These are phyloP conservation scores for Cercospora sp. DNA, from an alignment of 2,329 filamentous ascomycete species.

Conservation along the genomic window DNA sequence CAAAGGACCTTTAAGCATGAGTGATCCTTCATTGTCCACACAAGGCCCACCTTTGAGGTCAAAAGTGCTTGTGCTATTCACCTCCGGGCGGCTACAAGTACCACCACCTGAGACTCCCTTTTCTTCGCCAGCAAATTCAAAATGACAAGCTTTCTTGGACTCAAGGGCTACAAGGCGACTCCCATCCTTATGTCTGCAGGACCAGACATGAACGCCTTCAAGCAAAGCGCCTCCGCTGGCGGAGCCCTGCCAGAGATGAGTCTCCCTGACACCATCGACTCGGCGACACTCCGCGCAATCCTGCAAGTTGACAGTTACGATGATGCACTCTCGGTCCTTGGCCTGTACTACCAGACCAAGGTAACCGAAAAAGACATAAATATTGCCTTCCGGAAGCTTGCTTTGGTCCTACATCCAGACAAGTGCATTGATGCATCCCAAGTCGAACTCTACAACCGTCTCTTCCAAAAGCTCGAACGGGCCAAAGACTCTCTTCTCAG, in stretches of 20 bases:
- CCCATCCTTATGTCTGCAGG: background rate
- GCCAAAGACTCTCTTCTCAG: background rate
- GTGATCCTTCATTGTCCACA: background rate
- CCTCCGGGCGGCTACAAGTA: background rate
- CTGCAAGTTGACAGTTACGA: background rate
- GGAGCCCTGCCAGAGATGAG: background rate
- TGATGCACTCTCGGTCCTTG: background rate
- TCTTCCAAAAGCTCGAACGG: background rate
- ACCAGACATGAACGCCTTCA: background rate
- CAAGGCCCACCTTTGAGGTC: background rate
- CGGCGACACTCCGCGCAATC: background rate
- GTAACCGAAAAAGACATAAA: background rate
- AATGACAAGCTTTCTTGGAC: background rate
- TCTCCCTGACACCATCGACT: background rate
- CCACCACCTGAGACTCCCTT: background rate
- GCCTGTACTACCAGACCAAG: background rate
- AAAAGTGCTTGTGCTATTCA: background rate
- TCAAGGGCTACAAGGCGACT: background rate
- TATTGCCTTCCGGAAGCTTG: background rate
- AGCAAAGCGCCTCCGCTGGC: background rate
- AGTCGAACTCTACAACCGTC: background rate
- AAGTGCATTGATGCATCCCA: background rate
- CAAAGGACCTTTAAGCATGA: background rate
- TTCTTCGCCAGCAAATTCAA: background rate
- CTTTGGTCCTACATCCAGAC: background rate